A percentile compares a stretch with the other conserved stretches of the same genome.
These are phyloP conservation scores for Botrytis fabae DNA, from an alignment of 2,329 filamentous ascomycete species.

Conservation along the genomic window DNA sequence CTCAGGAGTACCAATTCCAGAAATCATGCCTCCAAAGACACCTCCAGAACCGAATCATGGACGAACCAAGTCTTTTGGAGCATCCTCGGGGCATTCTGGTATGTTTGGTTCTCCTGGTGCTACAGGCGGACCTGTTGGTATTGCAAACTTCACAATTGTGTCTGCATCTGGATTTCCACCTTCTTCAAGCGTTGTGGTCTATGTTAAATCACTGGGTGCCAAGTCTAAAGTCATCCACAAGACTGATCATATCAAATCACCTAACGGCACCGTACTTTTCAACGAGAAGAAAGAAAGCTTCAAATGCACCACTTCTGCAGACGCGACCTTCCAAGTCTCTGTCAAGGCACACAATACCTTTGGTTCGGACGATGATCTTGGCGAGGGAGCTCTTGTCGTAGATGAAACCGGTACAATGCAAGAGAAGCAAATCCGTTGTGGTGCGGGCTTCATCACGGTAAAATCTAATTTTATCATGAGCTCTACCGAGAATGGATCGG, in stretches of 20 bases:
- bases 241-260: slow-evolving; percentile 83
- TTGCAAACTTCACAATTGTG: slow-evolving; percentile 76
- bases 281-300: slow-evolving; percentile 69
- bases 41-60: slow-evolving; percentile 36
- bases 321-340: slow-evolving; percentile 81
- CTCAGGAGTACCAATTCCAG: slow-evolving; percentile 19
- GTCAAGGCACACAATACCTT: slow-evolving; percentile 86
- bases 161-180: slow-evolving; percentile 76
- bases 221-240: slow-evolving; percentile 84
- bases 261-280: slow-evolving; percentile 64
- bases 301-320: slow-evolving; percentile 74
- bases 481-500: slow-evolving; percentile 43
- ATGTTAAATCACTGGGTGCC: slow-evolving; percentile 64
- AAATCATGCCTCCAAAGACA: slow-evolving; percentile 30
- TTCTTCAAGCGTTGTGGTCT: slow-evolving; percentile 75
- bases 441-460: slow-evolving; percentile 69
- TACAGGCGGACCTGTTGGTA: slow-evolving; percentile 62
- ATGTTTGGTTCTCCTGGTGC: slow-evolving; percentile 49
- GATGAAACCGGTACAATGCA: slow-evolving; percentile 69
- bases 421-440: slow-evolving; percentile 74
- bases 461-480: slow-evolving; percentile 68
- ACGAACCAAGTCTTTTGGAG: slow-evolving; percentile 60
- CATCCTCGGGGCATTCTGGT: slow-evolving; percentile 66
- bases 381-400: slow-evolving; percentile 88
- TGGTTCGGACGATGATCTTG: slow-evolving; percentile 78